These are phyloP conservation scores for Ascochyta fabae DNA, from an alignment of 2,329 filamentous ascomycete genomes.

Conservation along the genomic window DNA sequence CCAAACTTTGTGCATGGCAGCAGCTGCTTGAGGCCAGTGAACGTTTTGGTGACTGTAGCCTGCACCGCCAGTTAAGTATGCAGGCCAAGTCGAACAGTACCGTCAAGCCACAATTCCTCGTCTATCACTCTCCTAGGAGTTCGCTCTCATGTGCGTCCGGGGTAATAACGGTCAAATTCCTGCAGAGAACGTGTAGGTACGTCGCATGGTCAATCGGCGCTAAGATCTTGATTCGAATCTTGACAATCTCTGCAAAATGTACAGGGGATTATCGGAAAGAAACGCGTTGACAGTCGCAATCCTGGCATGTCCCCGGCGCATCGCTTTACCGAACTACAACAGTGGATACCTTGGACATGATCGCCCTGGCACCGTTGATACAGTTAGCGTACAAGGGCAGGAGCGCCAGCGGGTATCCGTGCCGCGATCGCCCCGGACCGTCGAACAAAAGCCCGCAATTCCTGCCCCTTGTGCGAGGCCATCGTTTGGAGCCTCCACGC, in stretches of 20 bases:
- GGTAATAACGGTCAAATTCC: background rate
- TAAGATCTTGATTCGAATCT: slow-evolving; percentile 7
- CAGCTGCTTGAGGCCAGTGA: background rate
- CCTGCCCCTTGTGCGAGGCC: slow-evolving; percentile 8
- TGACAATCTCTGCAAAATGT: background rate
- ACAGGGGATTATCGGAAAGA: background rate
- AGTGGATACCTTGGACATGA: background rate
- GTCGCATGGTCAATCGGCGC: slow-evolving; percentile 4
- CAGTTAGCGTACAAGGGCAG: slow-evolving; percentile 6
- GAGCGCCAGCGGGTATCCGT: slow-evolving; percentile 10
- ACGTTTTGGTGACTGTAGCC: background rate
- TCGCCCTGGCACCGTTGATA: slow-evolving; percentile 3
- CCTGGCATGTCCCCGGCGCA: background rate
- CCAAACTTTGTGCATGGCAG: background rate
- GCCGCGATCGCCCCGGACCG: slow-evolving; percentile 18
- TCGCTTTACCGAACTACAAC: background rate
- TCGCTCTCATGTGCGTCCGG: background rate
- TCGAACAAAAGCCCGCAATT: slow-evolving; percentile 6
- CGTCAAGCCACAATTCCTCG: too few species aligned
- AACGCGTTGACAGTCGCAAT: background rate
- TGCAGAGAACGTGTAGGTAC: background rate
- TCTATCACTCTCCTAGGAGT: too few species aligned
- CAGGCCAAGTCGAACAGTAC: background rate
- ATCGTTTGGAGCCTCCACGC: slow-evolving; percentile 7
- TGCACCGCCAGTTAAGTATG: background rate